These are phyloP conservation scores for Vitis riparia DNA, from an alignment of 164 flowering plant genomes.

Conservation along the genomic window DNA sequence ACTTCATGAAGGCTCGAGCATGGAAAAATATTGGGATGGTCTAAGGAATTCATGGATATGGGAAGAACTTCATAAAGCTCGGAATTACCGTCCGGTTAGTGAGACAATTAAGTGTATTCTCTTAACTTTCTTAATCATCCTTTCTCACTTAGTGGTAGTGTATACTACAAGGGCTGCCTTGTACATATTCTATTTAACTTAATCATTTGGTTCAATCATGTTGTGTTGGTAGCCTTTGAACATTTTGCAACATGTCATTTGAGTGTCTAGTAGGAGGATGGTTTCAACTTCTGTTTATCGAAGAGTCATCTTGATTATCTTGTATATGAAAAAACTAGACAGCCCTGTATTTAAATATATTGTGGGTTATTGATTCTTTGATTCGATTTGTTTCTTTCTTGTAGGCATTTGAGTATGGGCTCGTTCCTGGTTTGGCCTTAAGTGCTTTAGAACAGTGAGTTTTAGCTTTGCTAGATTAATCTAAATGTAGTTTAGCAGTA, in stretches of 20 bases:
- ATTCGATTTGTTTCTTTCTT: constrained; percentile 10
- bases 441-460: constrained; percentile 91
- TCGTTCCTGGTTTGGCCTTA: constrained; percentile 79
- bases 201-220: too few relatives aligned
- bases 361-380: too few relatives aligned
- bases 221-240: too few relatives aligned
- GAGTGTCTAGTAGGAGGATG: too few relatives aligned
- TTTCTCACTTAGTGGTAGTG: neutral
- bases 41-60: constrained; percentile 87
- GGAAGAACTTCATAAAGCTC: constrained; percentile 79
- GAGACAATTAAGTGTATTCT: neutral
- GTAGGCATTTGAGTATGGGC: constrained; percentile 92
- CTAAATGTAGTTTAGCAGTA: neutral
- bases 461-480: neutral
- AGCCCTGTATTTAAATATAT: too few relatives aligned
- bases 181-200: too few relatives aligned
- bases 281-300: too few relatives aligned
- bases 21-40: constrained; percentile 74
- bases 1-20: constrained; percentile 48
- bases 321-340: too few relatives aligned
- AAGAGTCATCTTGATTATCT: too few relatives aligned
- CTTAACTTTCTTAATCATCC: neutral
- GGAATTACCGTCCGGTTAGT: constrained; percentile 93
- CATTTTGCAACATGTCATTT: too few relatives aligned
- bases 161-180: too few relatives aligned